These are phyloP conservation scores for Cryptococcus maquisensis DNA, from an alignment of 1,284 basidiomycete genomes.

Conservation along the genomic window DNA sequence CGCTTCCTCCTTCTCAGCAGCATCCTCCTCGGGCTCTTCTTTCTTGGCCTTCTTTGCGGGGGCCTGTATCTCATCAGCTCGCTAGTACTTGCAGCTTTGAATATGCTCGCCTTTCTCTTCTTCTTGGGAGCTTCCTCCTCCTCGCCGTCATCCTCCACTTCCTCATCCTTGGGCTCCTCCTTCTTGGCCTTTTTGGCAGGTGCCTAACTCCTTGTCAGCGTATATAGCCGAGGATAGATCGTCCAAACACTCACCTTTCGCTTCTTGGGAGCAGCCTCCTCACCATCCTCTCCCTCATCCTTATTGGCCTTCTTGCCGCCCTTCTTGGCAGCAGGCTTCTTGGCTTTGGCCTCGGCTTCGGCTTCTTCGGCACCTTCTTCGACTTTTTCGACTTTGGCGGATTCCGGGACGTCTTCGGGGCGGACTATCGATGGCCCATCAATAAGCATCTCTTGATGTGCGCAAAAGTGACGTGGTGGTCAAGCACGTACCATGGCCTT, in stretches of 20 bases:
- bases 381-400: conserved; percentile 51
- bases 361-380: conserved; percentile 9
- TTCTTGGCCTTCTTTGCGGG: conserved; percentile 14
- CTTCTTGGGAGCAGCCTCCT: conserved; percentile 6
- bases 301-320: conserved; percentile 15
- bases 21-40: conserved; percentile 9
- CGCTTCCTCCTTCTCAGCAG: not conserved
- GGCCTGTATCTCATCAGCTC: not conserved
- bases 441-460: not conserved
- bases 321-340: conserved; percentile 11
- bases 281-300: conserved; percentile 8
- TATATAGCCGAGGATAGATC: not conserved
- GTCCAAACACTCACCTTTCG: conserved; percentile 1
- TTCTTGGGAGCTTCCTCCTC: conserved; percentile 1
- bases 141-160: conserved; percentile 1
- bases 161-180: conserved; percentile 9
- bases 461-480: not conserved
- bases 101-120: not conserved
- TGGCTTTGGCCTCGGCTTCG: conserved; percentile 3
- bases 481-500: conserved; percentile 55
- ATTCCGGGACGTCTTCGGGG: conserved; percentile 70
- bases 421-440: not conserved
- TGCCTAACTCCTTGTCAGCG: not conserved
- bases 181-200: conserved; percentile 14
- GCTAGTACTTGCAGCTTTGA: not conserved